A percentile compares a stretch with the other conserved stretches of the same genome.
These are phyloP conservation scores for Ajuga chamaepitys DNA, from an alignment of 257 asterid species.

Conservation along the genomic window DNA sequence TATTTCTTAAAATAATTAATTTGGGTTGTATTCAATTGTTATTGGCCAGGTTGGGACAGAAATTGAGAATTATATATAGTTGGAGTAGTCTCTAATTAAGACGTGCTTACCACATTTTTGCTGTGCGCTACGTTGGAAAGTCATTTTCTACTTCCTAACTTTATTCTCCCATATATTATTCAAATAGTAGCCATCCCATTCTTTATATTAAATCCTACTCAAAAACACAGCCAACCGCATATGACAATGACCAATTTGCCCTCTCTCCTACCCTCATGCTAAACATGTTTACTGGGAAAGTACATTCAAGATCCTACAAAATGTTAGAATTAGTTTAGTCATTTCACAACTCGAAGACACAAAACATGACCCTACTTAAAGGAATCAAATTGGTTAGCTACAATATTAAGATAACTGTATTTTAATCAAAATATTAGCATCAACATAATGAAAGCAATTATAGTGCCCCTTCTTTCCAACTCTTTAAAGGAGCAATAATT, in stretches of 20 bases:
- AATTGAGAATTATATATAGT: background rate
- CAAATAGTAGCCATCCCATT: background rate
- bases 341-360: conserved; percentile 13
- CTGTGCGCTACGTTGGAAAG: conserved; percentile 72
- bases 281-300: background rate
- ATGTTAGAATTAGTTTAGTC: conserved; percentile 14
- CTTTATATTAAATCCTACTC: conserved; percentile 34
- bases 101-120: conserved; percentile 55
- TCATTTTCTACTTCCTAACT: conserved; percentile 66
- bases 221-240: conserved; percentile 29
- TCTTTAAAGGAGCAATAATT: conserved; percentile 19
- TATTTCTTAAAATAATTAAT: background rate
- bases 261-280: background rate
- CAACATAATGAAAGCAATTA: conserved; percentile 30
- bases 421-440: conserved; percentile 23
- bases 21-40: background rate
- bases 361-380: conserved; percentile 25
- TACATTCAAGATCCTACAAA: background rate
- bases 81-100: conserved; percentile 24
- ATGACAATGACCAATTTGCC: conserved; percentile 20
- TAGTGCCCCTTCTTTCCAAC: conserved; percentile 32
- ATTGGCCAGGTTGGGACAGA: conserved; percentile 14
- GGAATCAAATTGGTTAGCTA: conserved; percentile 26
- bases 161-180: conserved; percentile 14
- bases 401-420: conserved; percentile 16